Base-by-base conservation (phyloP, 1,284 basidiomycete species). In the Cystobasidium slooffiae region DNA sequence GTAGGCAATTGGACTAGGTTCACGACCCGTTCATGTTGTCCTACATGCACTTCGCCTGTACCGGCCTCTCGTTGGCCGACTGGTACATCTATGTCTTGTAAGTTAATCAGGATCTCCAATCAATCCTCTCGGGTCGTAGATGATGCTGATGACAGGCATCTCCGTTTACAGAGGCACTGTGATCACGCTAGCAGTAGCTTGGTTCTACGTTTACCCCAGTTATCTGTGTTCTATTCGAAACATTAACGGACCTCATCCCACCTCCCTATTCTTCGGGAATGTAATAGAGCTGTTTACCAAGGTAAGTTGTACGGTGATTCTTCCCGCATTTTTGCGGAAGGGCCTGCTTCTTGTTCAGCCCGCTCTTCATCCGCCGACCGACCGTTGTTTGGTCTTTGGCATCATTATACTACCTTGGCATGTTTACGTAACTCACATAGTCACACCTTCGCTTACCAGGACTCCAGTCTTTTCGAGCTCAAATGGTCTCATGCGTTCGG, bases 401-500 rank as follows among this genome's bases (percentile, higher is more conserved):
- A 22, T 44, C 3, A 37, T 24, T 16, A 16, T 1, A 16, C 59
- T 44, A 6, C 44, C 14, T 56, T 37, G 24, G 46, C 46, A n/a
- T n/a, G 46, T 49, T n/a, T 49, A 12, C n/a, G 12, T 49, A n/a
- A n/a, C 46, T 2, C 12, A 12, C 12, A 49, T 49, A n/a, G n/a
- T 49, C 46, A 14, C 46, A 14, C n/a, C 14, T 49, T 49, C 53
- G 12, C 20, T 31, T 31, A 2, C 5, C 44, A 65, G 62, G 62
- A 65, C 24, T 49, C 62, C 12, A 22, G 44, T 6, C 31, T 37
- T 10, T 51, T 49, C n/a, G 62, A 65, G 31, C 44, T 65, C 24
- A n/a, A 14, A 10, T 65, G 62, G 62, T 65, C 62, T 31, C 12
- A 44, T 6, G 24, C 22, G 0, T 65, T 65, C 31, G 74, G 74